These are phyloP conservation scores for Aspergillus sclerotiicarbonarius DNA, from an alignment of 495 filamentous ascomycete genomes.

Conservation along the genomic window DNA sequence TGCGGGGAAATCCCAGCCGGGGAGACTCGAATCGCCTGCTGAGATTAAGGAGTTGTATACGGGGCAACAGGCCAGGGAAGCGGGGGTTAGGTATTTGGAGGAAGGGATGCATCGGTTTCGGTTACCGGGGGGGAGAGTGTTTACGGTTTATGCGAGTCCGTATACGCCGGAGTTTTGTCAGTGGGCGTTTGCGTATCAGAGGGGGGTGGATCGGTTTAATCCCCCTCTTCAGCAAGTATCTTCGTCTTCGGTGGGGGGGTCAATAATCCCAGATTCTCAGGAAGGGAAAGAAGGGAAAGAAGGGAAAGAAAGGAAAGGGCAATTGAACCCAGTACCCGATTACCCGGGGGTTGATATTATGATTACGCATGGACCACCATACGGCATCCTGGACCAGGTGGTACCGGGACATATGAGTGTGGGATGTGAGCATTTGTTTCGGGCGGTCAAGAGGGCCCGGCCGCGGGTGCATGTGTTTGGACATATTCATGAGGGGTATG, in stretches of 20 bases:
- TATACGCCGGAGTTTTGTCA: constrained; percentile 60
- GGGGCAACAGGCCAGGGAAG: constrained; percentile 40
- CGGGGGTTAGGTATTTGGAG: constrained; percentile 62
- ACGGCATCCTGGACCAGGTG: constrained; percentile 54
- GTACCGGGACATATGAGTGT: constrained; percentile 28
- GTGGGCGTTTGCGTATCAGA: constrained; percentile 63
- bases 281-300: background rate
- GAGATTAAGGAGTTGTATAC: constrained; percentile 48
- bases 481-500: constrained; percentile 70
- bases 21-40: constrained; percentile 20
- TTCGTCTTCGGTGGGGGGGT: background rate
- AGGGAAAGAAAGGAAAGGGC: background rate
- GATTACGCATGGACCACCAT: constrained; percentile 74
- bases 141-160: constrained; percentile 69
- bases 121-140: constrained; percentile 54
- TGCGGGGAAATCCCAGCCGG: constrained; percentile 7
- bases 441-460: constrained; percentile 41
- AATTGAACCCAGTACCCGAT: constrained; percentile 44
- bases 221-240: constrained; percentile 21
- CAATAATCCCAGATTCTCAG: too few relatives aligned
- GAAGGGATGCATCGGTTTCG: constrained; percentile 60
- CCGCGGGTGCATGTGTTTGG: constrained; percentile 59
- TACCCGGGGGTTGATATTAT: constrained; percentile 58
- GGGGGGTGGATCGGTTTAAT: constrained; percentile 56
- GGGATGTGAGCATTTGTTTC: constrained; percentile 47